Evolutionary conservation across 2,329 filamentous ascomycete genomes (phyloP), one percentile per base, ranked within the genome.

Genomic region (Aspergillus puulaauensis): DNA sequence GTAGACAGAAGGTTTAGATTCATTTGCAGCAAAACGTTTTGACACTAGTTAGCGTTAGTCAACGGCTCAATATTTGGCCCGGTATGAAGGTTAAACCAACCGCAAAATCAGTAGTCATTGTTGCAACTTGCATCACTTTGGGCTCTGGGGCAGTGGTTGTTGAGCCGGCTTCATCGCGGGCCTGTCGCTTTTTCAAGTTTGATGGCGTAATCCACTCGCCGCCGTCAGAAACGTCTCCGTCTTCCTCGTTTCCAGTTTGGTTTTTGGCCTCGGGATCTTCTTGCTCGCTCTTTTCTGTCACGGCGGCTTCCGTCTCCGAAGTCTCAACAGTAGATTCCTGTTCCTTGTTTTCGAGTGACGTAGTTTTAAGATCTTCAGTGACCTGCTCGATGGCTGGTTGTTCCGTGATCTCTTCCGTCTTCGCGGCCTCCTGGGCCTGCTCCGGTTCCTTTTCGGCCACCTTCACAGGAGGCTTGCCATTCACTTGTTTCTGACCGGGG

Each of bases 171-270:
- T 80, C 76, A 66, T 93, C 87, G 70, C 86, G 84, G 58, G 84
- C 85, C 77, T 95, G 89, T 70, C 91, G 88, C 71, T 91, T 90
- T 72, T 91, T 90, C 64, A 99, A 83, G 76, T 98, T 99, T 41
- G 88, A 88, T 0, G 93, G 92, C 0, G 95, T 98, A 73, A 98
- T 97, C 93, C 93, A 98, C 67, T 88, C 90, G 63, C 89, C 91
- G 15, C 73, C 73, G 37, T 82, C 83, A 27, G 67, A 70, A 31
- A 64, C 72, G 55, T 71, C 72, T 6, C 68, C 67, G 12, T 70
- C 65, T 37, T 70, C 54, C 27, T 68, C 63, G 7, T 59, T 61
- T 21, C 64, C 46, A 12, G 62, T 65, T 27, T 76, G 69, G 21
- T 27, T 19, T 15, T 74, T 71, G 35, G 64, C 66, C 14, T 44